Evolutionary conservation across 129 eudicot genomes (phyloP), one percentile per base, ranked within the genome.

Genomic region (Scalesia atractyloides): DNA sequence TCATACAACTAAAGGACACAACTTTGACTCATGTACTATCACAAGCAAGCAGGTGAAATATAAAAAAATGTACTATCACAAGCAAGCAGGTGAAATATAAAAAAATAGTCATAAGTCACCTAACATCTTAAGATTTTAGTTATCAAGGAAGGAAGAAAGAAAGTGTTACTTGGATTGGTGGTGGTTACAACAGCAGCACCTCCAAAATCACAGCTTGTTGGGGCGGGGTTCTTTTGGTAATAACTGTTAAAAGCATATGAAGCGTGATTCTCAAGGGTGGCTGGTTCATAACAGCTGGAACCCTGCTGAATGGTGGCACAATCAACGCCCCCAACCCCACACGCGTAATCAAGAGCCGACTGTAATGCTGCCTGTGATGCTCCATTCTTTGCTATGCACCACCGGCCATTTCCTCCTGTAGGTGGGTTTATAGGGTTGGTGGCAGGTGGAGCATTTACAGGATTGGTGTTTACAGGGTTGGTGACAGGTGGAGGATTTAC

Each of bases 151-250:
- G 26, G 49, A 77, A 11, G 64, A 36, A 66, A 43, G 30, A 57
- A 12, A 37, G 10, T 46, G 24, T 51, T 86, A 95, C 99, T 95
- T 84, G 99, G 99, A 80, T 95, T 88, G 11, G 68, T 54, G 68
- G 77, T 86, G 54, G 96, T 89, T 15, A 85, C 7, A 65, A 54
- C 48, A 30, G 99, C 99, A 66, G 76, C 78, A 7, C 99, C 97
- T 5, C 95, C 99, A 76, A 95, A 95, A 57, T 95, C 97, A 39
- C 99, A 95, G 74, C 97, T 95, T 2, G 97, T 84, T 33, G 80
- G 82, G 5, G 36, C 82, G 0, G 97, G 97, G 79, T 91, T 95
- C 81, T 82, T 90, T 77, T 90, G 96, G 76, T 86, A 95, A 63
- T 90, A 91, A 77, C 84, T 88, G 67, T 95, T 95, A 18, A 95